Percentiles rank a stretch among this genome's conserved stretches.
Conservation (phyloP, 2,329 filamentous ascomycete species). For the Colletotrichum simmondsii region DNA sequence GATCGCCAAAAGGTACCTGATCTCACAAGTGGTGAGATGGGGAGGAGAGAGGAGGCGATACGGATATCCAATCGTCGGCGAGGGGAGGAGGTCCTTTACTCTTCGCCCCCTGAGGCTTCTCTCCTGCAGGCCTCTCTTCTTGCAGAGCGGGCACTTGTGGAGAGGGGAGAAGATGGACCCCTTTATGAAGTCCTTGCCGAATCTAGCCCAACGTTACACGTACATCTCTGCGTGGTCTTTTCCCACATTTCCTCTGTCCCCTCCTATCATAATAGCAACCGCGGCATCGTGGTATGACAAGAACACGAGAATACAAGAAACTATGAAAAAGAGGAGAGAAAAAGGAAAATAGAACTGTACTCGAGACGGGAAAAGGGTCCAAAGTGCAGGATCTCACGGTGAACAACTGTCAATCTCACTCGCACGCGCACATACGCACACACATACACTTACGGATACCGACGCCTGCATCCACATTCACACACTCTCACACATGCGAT, state of each 20-base stretch:
- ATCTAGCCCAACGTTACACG: neutral
- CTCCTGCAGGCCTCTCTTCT: neutral
- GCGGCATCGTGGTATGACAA: neutral
- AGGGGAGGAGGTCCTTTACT: neutral
- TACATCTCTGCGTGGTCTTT: neutral
- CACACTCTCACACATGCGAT: neutral
- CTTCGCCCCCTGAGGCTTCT: neutral
- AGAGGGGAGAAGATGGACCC: neutral
- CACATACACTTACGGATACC: neutral
- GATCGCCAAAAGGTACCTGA: neutral
- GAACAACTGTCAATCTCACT: constrained; percentile 9
- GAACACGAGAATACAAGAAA: neutral
- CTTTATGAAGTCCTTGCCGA: neutral
- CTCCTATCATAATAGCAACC: neutral
- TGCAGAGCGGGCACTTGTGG: neutral
- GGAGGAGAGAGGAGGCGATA: neutral
- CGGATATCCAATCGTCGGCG: neutral
- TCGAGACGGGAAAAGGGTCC: neutral
- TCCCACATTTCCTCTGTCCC: neutral
- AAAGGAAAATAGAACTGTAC: neutral
- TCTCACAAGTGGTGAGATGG: neutral
- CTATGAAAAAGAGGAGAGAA: neutral
- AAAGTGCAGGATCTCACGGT: constrained; percentile 32
- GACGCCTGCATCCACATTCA: neutral
- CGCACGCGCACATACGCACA: neutral